phyloP scores from a whole-genome alignment of 495 filamentous ascomycete species.

The Neurospora sp. region DNA sequence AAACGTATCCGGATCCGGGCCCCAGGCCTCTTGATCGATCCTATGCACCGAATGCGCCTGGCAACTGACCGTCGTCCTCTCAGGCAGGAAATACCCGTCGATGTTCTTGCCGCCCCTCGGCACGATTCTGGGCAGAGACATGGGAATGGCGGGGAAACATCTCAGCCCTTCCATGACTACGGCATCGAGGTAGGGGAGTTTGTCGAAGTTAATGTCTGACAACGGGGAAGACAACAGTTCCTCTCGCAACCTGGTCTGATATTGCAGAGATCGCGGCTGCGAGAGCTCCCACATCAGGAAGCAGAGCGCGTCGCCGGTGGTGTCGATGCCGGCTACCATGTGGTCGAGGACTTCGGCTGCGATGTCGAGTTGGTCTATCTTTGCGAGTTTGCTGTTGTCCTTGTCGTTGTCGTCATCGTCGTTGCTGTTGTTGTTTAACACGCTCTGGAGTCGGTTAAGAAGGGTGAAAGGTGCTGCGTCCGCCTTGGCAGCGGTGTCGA shows the following conservation, averaged over 20 bases:
- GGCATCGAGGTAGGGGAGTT: conserved; percentile 49
- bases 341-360: conserved; percentile 41
- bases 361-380: conserved; percentile 29
- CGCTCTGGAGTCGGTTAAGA: conserved; percentile 30
- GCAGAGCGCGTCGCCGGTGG: conserved; percentile 53
- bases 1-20: conserved; percentile 42
- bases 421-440: background rate
- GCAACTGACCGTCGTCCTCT: conserved; percentile 39
- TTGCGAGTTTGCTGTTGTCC: background rate
- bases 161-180: conserved; percentile 51
- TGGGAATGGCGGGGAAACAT: conserved; percentile 53
- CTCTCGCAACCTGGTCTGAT: conserved; percentile 37
- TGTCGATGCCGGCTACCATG: conserved; percentile 56
- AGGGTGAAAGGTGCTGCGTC: conserved; percentile 34
- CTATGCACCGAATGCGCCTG: conserved; percentile 46
- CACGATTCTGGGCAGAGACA: conserved; percentile 54
- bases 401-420: conserved; percentile 1
- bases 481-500: conserved; percentile 24
- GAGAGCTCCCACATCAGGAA: conserved; percentile 61
- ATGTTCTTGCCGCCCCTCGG: conserved; percentile 40
- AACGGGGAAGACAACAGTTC: conserved; percentile 33
- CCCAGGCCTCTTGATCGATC: conserved; percentile 42
- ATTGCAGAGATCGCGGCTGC: conserved; percentile 31
- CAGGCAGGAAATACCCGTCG: conserved; percentile 37
- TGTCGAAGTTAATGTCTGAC: conserved; percentile 29